Percentiles rank a stretch among this genome's conserved stretches.
Conservation (phyloP, 345 rosid genomes). For the Gossypioides kirkii region DNA sequence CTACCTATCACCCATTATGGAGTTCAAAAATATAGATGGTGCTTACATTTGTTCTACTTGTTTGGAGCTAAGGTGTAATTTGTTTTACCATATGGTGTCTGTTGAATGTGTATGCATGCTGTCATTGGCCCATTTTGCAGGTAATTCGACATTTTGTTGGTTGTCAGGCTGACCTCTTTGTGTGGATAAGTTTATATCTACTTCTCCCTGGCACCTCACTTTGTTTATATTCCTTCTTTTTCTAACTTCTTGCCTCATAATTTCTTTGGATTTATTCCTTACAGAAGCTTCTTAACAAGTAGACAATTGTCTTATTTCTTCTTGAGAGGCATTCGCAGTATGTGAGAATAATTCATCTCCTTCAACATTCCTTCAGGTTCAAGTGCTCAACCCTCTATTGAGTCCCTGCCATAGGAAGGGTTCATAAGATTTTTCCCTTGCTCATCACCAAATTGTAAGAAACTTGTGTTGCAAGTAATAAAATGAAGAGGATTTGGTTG, state of each 20-base stretch:
- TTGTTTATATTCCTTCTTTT: too few species aligned
- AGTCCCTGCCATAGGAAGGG: too few species aligned
- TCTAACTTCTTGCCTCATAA: too few species aligned
- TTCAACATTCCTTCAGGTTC: slow-evolving; percentile 36
- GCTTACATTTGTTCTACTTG: background rate
- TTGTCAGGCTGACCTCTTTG: slow-evolving; percentile 94
- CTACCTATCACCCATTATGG: background rate
- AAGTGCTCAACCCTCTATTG: slow-evolving; percentile 23
- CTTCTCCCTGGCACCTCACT: too few species aligned
- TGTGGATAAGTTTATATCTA: slow-evolving; percentile 28
- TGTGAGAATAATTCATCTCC: slow-evolving; percentile 94
- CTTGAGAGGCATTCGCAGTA: slow-evolving; percentile 88
- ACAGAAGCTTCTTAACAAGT: too few species aligned
- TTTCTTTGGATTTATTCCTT: too few species aligned
- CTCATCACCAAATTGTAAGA: too few species aligned
- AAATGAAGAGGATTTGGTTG: too few species aligned
- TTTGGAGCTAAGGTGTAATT: background rate
- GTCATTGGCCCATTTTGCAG: slow-evolving; percentile 22
- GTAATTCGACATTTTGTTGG: slow-evolving; percentile 91
- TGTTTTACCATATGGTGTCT: background rate
- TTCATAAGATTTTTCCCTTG: too few species aligned
- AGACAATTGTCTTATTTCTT: slow-evolving; percentile 12
- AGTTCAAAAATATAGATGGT: background rate
- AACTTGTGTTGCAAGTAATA: too few species aligned
- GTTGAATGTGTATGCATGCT: background rate